phyloP scores from a whole-genome alignment of 306 rosid species.

The Sicyos baderoa region DNA sequence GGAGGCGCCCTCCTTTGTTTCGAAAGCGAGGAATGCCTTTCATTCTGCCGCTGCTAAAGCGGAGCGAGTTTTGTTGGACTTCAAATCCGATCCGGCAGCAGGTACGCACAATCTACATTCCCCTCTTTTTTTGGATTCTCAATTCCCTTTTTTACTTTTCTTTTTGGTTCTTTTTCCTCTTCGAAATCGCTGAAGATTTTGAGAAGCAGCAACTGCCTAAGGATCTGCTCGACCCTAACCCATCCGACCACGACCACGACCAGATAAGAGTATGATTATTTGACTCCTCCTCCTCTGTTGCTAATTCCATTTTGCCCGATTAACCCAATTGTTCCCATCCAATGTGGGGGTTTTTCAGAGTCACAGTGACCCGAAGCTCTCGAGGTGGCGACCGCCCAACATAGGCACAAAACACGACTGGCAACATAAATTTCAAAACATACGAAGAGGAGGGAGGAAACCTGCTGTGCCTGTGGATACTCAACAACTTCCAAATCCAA shows the following conservation, averaged over 20 bases:
- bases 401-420: slow-evolving; percentile 75
- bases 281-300: neutral
- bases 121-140: slow-evolving; percentile 17
- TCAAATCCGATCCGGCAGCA: slow-evolving; percentile 61
- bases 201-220: slow-evolving; percentile 33
- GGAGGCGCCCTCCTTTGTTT: slow-evolving; percentile 80
- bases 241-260: slow-evolving; percentile 5
- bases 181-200: slow-evolving; percentile 40
- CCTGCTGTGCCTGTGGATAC: slow-evolving; percentile 53
- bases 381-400: slow-evolving; percentile 64
- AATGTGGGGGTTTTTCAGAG: slow-evolving; percentile 40
- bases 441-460: slow-evolving; percentile 64
- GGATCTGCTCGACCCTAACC: slow-evolving; percentile 30
- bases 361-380: slow-evolving; percentile 39
- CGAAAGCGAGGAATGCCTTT: slow-evolving; percentile 89
- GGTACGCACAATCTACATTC: slow-evolving; percentile 11
- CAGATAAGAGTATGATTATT: too few relatives aligned
- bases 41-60: slow-evolving; percentile 99
- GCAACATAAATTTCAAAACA: slow-evolving; percentile 74
- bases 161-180: neutral
- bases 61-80: slow-evolving; percentile 76
- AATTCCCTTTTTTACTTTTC: neutral
- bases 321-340: too few relatives aligned
- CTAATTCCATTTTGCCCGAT: too few relatives aligned
- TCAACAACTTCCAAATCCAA: slow-evolving; percentile 49